These are phyloP conservation scores for Fusarium longipes DNA, from an alignment of 2,329 filamentous ascomycete species.

Conservation along the genomic window DNA sequence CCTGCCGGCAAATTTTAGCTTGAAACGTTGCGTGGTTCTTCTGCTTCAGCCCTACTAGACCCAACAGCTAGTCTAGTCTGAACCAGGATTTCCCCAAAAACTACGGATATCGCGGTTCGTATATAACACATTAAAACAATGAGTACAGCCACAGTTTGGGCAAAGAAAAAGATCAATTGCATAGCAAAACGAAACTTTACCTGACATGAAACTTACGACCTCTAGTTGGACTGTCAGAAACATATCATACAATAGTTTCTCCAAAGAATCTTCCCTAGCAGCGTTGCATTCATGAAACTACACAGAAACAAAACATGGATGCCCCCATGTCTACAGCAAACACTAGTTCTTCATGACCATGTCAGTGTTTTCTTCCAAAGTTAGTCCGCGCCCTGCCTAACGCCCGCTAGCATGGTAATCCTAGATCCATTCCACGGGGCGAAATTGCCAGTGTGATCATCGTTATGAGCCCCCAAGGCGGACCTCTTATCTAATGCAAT, in stretches of 20 bases:
- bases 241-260: no score
- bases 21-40: background rate
- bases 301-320: no score
- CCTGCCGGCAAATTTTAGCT: background rate
- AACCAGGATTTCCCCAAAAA: no score
- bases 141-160: background rate
- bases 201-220: no score
- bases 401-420: background rate
- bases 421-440: background rate
- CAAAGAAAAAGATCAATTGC: no score
- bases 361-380: conserved; percentile 19
- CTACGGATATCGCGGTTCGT: background rate
- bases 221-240: no score
- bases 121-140: background rate
- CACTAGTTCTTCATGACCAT: no score
- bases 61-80: background rate
- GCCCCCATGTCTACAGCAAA: no score
- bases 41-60: background rate
- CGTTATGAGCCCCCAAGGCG: background rate
- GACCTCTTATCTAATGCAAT: background rate
- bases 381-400: background rate
- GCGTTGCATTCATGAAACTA: no score
- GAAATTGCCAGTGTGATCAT: background rate
- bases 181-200: no score
- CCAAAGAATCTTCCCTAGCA: no score